Base-by-base conservation (phyloP, 2,329 filamentous ascomycete genomes). In the Botrytis galanthina region DNA sequence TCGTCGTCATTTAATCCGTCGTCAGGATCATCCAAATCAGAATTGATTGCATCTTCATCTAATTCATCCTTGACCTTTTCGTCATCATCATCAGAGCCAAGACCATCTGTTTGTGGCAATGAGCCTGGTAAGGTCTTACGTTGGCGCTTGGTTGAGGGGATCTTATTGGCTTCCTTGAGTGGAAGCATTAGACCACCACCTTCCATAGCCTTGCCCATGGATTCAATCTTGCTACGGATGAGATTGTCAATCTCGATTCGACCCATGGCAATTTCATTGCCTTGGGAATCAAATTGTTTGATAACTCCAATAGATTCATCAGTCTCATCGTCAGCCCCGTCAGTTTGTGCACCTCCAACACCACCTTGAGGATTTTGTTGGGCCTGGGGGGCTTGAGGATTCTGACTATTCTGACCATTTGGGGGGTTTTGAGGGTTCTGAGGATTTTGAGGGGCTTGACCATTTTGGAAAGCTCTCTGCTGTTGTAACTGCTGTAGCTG, bases 31-130 rank as follows among this genome's bases (percentile, higher is more conserved):
- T 99, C 96, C 5, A 99, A 90, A 79, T 99, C 96, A 0, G 96
- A 98, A 83, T 99, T 99, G 84, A 99, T 99, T 2, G 95, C 96
- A 82, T 99, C 95, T 77, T 97, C 95, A 76, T 98, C 95, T 20
- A 90, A 84, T 37, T 87, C 84, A 73, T 88, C 86, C 51, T 89
- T 80, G 4, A 78, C 86, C 62, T 88, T 89, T 62, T 90, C 89
- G 9, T 88, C 85, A 57, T 86, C 85, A 7, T 91, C 92, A 77
- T 90, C 87, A 70, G 85, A 85, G 16, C 83, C 84, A 22, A 81
- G 79, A 29, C 86, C 87, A 80, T 95, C 92, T 70, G 88, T 87
- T 74, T 91, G 87, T 46, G 82, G 78, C 16, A 83, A 75, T 63
- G 66, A 70, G 63, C 64, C 70, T 68, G 74, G 79, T 42, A 75